Percentiles rank a stretch among this genome's conserved stretches.
Evolutionary conservation across 164 flowering plant genomes (phyloP).

Genomic region (Cinnamomum chago): DNA sequence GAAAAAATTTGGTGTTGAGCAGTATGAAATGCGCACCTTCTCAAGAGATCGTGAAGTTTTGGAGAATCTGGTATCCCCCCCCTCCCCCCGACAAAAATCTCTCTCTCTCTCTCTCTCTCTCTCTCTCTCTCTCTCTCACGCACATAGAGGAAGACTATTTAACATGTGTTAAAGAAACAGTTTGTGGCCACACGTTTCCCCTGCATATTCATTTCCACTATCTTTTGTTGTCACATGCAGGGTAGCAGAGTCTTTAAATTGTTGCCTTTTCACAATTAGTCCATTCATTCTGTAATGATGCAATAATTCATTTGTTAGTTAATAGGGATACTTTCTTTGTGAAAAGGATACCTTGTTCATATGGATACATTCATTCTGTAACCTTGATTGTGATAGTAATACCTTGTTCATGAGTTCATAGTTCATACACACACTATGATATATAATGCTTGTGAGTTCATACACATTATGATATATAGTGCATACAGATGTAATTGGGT

Average conservation of each 20-base stretch:
- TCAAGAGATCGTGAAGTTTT: constrained; percentile 73
- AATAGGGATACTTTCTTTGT: background rate
- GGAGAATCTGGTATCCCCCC: constrained; percentile 71
- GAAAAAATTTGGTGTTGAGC: constrained; percentile 88
- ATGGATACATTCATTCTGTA: too few species aligned
- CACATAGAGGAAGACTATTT: background rate
- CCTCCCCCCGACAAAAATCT: too few species aligned
- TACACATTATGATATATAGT: too few species aligned
- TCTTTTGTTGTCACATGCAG: background rate
- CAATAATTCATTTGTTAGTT: too few species aligned
- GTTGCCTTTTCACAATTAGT: background rate
- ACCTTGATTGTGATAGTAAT: too few species aligned
- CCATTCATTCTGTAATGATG: background rate
- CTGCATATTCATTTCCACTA: background rate
- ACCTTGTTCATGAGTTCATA: too few species aligned
- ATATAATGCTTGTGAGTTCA: too few species aligned
- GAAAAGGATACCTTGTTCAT: too few species aligned
- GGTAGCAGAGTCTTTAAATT: background rate
- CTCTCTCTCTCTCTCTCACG: constrained; percentile 17
- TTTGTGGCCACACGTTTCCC: background rate
- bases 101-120: constrained; percentile 15
- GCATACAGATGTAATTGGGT: too few species aligned
- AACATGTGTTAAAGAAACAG: background rate
- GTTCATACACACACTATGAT: too few species aligned
- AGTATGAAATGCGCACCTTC: constrained; percentile 90